Percentiles rank a stretch among this genome's conserved stretches.
phyloP scores from a whole-genome alignment of 257 asterid genomes.

The Solanum corneliomulleri region DNA sequence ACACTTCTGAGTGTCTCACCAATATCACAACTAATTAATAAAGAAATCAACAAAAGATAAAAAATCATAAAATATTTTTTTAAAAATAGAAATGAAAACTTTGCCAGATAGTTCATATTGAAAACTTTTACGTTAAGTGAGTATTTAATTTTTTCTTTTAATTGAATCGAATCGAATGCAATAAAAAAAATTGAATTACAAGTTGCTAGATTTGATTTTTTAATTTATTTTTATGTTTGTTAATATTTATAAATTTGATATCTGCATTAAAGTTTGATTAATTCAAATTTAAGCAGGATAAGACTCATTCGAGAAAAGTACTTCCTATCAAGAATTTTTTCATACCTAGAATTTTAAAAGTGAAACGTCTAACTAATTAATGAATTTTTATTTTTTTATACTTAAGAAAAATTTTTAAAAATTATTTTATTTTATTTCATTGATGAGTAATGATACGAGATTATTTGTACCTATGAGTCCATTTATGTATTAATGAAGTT shows the following conservation, averaged over 20 bases:
- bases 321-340: background rate
- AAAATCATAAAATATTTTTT: background rate
- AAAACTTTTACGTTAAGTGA: background rate
- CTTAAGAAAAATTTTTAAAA: rapidly evolving
- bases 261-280: rapidly evolving
- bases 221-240: background rate
- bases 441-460: background rate
- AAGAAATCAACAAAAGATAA: background rate
- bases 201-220: background rate
- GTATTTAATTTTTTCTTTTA: background rate
- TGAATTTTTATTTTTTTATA: background rate
- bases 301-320: background rate
- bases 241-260: background rate
- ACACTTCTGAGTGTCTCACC: background rate
- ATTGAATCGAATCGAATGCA: background rate
- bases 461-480: background rate
- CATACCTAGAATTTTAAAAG: background rate
- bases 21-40: background rate
- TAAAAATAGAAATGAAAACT: background rate
- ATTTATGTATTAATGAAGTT: background rate
- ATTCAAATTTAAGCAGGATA: background rate
- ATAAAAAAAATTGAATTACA: background rate
- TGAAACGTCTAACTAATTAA: background rate
- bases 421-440: background rate
- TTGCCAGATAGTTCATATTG: background rate